Evolutionary conservation across 345 rosid genomes (phyloP), one percentile per base, ranked within the genome.

Genomic region (Aquilaria yunnanensis): DNA sequence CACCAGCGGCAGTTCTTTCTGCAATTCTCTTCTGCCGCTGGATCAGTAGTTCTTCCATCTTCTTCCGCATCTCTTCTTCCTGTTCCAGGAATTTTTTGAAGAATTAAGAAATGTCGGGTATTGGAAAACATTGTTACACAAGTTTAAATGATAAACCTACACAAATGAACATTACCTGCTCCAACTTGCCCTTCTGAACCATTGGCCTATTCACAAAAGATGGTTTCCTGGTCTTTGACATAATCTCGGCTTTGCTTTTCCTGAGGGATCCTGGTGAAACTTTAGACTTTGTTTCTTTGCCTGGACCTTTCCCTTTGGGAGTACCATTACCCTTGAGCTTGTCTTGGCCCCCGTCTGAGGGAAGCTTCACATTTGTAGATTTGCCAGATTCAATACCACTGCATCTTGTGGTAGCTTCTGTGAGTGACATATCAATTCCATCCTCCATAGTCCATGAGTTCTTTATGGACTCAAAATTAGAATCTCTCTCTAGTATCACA

Each of bases 1-100:
- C 70, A n/a, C 56, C 46, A 51, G 80, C 78, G 10, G 93, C 90
- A 66, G 88, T 89, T 82, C 92, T 85, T 75, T 87, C 88, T 0
- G 98, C 91, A 34, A 92, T 89, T 74, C 96, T 85, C 71, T 79
- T 83, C 72, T 89, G 96, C 43, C 96, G 82, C 69, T 83, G 83
- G 58, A 87, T 66, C 12, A 47, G 9, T 62, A 84, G 59, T 64
- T 78, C 88, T 75, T 92, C 93, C 81, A 83, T 81, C 72, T 76
- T 85, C 75, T 75, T 85, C 58, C 92, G 64, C 51, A 72, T 76
- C 68, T 89, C 93, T 66, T 92, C 98, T 76, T 92, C 96, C 96
- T 88, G 82, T 47, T 67, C 52, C 68, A 46, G 59, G n/a, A 54
- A 32, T 72, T 47, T 31, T 61, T 32, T 14, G 0, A 59, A 58